A percentile compares a stretch with the other conserved stretches of the same genome.
These are phyloP conservation scores for Artemisia argyi DNA, from an alignment of 129 eudicot genomes.

Conservation along the genomic window DNA sequence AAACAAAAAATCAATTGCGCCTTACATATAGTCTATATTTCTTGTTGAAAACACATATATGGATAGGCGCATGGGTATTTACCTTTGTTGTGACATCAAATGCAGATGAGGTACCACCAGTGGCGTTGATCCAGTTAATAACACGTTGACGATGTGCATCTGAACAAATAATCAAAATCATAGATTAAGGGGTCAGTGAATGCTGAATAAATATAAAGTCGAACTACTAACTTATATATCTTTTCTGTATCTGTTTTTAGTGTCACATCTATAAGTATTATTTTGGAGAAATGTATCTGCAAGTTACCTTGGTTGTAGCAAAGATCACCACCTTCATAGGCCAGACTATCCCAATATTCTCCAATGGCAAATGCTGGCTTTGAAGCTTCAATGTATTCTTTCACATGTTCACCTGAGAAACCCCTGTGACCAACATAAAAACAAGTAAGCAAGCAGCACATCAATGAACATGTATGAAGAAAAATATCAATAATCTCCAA, in stretches of 20 bases:
- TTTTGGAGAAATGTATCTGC: background rate
- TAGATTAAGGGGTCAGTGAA: constrained; percentile 5
- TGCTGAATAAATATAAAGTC: background rate
- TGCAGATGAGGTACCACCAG: constrained; percentile 67
- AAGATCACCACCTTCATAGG: constrained; percentile 64
- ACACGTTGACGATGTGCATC: constrained; percentile 81
- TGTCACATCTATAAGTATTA: background rate
- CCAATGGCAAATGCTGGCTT: constrained; percentile 72
- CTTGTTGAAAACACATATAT: background rate
- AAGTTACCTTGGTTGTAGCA: constrained; percentile 68
- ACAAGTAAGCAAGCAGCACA: constrained; percentile 9
- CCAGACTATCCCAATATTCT: constrained; percentile 73
- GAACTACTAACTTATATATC: background rate
- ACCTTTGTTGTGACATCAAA: constrained; percentile 77
- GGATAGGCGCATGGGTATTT: background rate
- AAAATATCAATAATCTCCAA: constrained; percentile 1
- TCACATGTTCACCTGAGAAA: constrained; percentile 66
- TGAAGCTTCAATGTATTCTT: constrained; percentile 64
- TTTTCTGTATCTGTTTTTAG: constrained; percentile 2
- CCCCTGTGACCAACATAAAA: constrained; percentile 41
- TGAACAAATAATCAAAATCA: constrained; percentile 14
- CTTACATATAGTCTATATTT: no score
- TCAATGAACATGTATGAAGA: constrained; percentile 3
- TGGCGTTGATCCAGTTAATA: constrained; percentile 74
- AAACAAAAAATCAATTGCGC: no score